Evolutionary conservation across 768 basidiomycete species (phyloP).

Genomic region (Gyrodon lividus): DNA sequence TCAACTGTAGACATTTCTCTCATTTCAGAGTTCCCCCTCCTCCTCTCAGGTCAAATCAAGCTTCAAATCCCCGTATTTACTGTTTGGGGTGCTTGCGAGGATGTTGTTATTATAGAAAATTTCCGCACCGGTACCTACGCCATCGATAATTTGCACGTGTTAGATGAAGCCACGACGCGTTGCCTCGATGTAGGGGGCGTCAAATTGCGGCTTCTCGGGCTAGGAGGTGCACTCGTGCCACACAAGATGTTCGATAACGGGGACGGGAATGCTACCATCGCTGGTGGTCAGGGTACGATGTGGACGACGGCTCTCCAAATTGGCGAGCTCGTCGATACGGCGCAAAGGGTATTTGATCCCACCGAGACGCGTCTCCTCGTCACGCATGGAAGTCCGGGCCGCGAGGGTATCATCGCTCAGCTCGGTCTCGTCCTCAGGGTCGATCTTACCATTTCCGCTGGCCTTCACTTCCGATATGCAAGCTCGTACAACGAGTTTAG

Average conservation of each 20-base stretch:
- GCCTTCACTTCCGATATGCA: slow-evolving; percentile 97
- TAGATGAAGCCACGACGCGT: slow-evolving; percentile 96
- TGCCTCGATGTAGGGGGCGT: slow-evolving; percentile 90
- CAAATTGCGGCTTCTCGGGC: slow-evolving; percentile 89
- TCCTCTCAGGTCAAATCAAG: slow-evolving; percentile 87
- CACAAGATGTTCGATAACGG: slow-evolving; percentile 97
- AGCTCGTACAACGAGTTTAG: slow-evolving; percentile 97
- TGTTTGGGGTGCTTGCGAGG: slow-evolving; percentile 97
- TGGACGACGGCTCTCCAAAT: slow-evolving; percentile 98
- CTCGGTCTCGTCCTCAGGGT: slow-evolving; percentile 89
- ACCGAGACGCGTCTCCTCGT: slow-evolving; percentile 93
- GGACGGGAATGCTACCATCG: slow-evolving; percentile 93
- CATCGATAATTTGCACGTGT: slow-evolving; percentile 86
- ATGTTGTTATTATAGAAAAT: slow-evolving; percentile 90
- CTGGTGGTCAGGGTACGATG: slow-evolving; percentile 97
- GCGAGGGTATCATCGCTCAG: slow-evolving; percentile 91
- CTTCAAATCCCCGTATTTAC: slow-evolving; percentile 93
- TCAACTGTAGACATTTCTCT: slow-evolving; percentile 71
- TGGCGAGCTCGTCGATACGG: slow-evolving; percentile 96
- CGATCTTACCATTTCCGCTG: slow-evolving; percentile 90
- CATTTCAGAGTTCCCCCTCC: slow-evolving; percentile 91
- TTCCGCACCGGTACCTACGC: slow-evolving; percentile 80
- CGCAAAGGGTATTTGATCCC: slow-evolving; percentile 89
- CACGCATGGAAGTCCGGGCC: slow-evolving; percentile 88
- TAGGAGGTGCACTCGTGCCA: slow-evolving; percentile 91